Base-by-base conservation (phyloP, 176 grass and related monocot genomes). In the Metroxylon sagu region DNA sequence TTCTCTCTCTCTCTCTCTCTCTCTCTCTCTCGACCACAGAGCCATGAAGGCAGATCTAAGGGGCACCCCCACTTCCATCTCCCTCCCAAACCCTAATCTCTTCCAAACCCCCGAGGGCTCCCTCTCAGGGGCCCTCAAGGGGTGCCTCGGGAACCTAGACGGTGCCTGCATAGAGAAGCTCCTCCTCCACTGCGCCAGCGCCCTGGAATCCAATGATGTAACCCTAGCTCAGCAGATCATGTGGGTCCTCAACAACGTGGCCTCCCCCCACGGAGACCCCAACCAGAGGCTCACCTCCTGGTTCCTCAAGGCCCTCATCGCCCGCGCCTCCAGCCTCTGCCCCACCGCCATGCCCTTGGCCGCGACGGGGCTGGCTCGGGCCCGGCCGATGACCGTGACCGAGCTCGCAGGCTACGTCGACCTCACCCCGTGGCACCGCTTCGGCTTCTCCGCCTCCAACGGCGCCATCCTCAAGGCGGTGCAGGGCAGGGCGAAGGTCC, bases 211-310 rank as follows among this genome's bases (percentile, higher is more conserved):
- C 19, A 73, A 73, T 19, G 70, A 73, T 49, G 59, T 61, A 21
- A 73, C 70, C 59, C 18, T 73, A 18, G 70, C 60, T 4, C 70
- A 73, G 28, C 70, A 73, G 29, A 59, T 73, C 50, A 73, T 73
- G 70, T 73, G 70, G 70, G 70, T 73, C 4, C 70, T 73, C 50
- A 73, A 73, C 59, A 73, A 73, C 58, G 60, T 73, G 48, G 70
- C 70, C 50, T 73, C 50, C 16, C 5, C 59, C 1, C 18, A 73
- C 8, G 70, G 70, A 0, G 70, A 63, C 5, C 50, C 59, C 50
- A 73, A 73, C 59, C 70, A 73, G 59, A 52, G 70, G 29, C 59
- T 73, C 27, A 73, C 70, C 19, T 31, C 50, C 14, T 73, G 70
- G 59, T 63, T 73, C 50, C 70, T 73, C 1, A 8, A 29, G 4